A percentile compares a stretch with the other conserved stretches of the same genome.
These are phyloP conservation scores for Isabelozyma gotoi DNA, from an alignment of 805 yeast genomes.

Conservation along the genomic window DNA sequence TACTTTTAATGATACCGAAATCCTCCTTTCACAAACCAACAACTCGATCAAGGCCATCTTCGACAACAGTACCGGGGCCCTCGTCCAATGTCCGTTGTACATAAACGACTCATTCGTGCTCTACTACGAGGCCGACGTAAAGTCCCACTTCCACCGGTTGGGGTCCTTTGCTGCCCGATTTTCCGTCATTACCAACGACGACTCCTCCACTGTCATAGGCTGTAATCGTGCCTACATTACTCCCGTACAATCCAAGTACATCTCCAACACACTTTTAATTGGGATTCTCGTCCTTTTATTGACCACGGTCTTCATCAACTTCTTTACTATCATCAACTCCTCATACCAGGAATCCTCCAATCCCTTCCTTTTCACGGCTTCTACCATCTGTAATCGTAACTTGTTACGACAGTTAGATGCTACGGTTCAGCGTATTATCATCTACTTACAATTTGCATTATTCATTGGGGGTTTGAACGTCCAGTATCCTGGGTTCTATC, in stretches of 20 bases:
- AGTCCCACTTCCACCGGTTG: constrained; percentile 36
- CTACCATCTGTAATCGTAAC: constrained; percentile 59
- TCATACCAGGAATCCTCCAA: constrained; percentile 60
- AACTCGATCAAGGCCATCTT: constrained; percentile 17
- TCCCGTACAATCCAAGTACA: constrained; percentile 35
- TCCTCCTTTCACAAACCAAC: constrained; percentile 12
- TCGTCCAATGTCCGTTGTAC: constrained; percentile 36
- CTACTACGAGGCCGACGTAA: constrained; percentile 39
- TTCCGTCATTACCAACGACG: constrained; percentile 41
- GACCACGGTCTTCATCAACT: constrained; percentile 39
- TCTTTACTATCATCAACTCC: constrained; percentile 43
- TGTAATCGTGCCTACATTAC: constrained; percentile 51
- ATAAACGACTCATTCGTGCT: constrained; percentile 34
- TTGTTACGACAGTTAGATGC: constrained; percentile 58
- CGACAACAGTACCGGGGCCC: constrained; percentile 23
- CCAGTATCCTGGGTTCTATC: constrained; percentile 62
- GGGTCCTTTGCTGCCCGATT: constrained; percentile 48
- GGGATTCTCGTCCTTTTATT: constrained; percentile 41
- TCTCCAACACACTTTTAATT: constrained; percentile 34
- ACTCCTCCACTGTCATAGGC: constrained; percentile 36
- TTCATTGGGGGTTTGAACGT: constrained; percentile 56
- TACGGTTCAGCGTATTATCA: constrained; percentile 45
- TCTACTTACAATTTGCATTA: constrained; percentile 59
- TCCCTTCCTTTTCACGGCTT: constrained; percentile 51
- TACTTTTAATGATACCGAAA: not conserved